These are phyloP conservation scores for Solanum verrucosum DNA, from an alignment of 257 asterid genomes.

Conservation along the genomic window DNA sequence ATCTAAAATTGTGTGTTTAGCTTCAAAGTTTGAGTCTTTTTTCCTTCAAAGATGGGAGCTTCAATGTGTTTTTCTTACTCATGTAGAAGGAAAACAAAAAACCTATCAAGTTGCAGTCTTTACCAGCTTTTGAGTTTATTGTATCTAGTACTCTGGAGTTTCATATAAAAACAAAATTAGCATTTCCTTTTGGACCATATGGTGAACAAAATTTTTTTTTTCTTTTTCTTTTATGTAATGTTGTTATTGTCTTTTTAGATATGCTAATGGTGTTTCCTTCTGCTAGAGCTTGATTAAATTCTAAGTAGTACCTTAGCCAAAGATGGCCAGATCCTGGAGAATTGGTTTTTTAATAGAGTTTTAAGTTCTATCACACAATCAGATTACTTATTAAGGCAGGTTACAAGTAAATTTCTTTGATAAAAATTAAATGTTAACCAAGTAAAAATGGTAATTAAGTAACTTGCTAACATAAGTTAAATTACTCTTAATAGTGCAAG, in stretches of 20 bases:
- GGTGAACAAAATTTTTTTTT: not conserved
- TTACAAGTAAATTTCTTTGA: not conserved
- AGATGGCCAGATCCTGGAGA: not conserved
- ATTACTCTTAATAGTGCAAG: not conserved
- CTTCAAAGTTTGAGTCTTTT: not conserved
- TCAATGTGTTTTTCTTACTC: not conserved
- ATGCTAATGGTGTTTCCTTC: not conserved
- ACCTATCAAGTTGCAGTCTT: not conserved
- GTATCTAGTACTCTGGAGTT: not conserved
- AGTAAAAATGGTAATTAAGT: not conserved
- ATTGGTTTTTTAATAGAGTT: not conserved
- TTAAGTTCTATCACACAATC: not conserved
- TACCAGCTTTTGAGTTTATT: not conserved
- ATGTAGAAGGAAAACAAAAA: not conserved
- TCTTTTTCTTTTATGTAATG: not conserved
- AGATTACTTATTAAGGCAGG: not conserved
- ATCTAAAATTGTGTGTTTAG: not conserved
- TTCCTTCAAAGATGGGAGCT: not conserved
- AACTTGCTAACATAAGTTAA: not conserved
- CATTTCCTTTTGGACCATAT: not conserved
- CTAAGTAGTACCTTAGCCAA: not conserved
- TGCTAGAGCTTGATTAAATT: not conserved
- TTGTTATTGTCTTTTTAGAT: not conserved
- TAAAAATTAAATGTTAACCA: not conserved
- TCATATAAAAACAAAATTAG: not conserved